These are phyloP conservation scores for Hypoxylon crocopeplum DNA, from an alignment of 495 filamentous ascomycete species.

Conservation along the genomic window DNA sequence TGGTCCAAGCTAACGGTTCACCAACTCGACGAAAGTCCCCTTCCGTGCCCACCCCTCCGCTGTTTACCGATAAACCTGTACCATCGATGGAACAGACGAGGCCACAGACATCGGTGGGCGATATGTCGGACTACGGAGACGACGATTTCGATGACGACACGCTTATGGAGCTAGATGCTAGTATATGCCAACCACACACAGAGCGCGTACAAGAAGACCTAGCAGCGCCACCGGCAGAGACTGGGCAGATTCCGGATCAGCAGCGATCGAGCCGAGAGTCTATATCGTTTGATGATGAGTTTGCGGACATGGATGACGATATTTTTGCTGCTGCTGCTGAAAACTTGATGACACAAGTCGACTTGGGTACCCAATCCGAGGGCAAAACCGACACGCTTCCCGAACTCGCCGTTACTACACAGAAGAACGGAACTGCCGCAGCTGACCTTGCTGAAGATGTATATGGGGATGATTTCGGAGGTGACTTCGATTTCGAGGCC, in stretches of 20 bases:
- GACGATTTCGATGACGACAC: constrained; percentile 58
- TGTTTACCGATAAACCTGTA: not conserved
- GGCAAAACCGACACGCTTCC: not conserved
- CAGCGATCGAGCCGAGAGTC: constrained; percentile 13
- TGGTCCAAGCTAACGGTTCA: constrained; percentile 14
- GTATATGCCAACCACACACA: constrained; percentile 50
- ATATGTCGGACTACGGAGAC: constrained; percentile 55
- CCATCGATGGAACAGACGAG: not conserved
- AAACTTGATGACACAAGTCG: constrained; percentile 60
- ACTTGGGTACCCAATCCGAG: constrained; percentile 31
- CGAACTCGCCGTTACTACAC: constrained; percentile 5
- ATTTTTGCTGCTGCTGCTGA: constrained; percentile 65
- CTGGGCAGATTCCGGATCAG: constrained; percentile 7
- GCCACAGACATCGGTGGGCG: constrained; percentile 39
- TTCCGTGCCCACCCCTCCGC: constrained; percentile 18
- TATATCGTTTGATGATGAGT: constrained; percentile 54
- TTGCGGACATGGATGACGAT: constrained; percentile 70
- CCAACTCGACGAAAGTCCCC: constrained; percentile 23
- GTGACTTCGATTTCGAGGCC: constrained; percentile 73
- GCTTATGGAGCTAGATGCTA: constrained; percentile 58
- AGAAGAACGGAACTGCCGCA: not conserved
- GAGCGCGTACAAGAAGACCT: not conserved
- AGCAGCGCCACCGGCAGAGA: constrained; percentile 7
- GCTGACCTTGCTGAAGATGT: constrained; percentile 40
- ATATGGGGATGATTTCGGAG: constrained; percentile 69